Conservation (phyloP, 345 rosid species). For the Salix viminalis region DNA sequence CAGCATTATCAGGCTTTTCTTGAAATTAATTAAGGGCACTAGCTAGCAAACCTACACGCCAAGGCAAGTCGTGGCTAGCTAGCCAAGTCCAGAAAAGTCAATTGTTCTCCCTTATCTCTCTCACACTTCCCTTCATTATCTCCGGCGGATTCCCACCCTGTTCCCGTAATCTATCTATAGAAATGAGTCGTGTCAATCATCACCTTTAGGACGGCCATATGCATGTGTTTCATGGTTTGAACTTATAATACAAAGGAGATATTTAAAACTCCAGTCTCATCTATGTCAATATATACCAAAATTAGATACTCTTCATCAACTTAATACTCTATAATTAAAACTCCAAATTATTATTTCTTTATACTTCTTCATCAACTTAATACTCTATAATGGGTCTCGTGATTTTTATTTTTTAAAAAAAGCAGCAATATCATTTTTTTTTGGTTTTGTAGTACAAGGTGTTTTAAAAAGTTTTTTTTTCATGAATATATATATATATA, state of each 20-base stretch:
- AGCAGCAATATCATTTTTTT: too few species aligned
- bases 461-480: too few species aligned
- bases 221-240: not conserved
- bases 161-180: conserved; percentile 15
- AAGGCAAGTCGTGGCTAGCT: not conserved
- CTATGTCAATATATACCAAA: too few species aligned
- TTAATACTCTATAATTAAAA: not conserved
- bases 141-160: not conserved
- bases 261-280: not conserved
- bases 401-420: too few species aligned
- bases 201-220: conserved; percentile 5
- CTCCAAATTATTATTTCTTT: not conserved
- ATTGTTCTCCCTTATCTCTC: not conserved
- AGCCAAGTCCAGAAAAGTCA: too few species aligned
- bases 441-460: too few species aligned
- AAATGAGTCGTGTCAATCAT: conserved; percentile 8
- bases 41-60: not conserved
- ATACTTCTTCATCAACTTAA: not conserved
- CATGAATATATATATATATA: too few species aligned
- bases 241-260: not conserved
- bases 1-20: too few species aligned
- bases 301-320: not conserved
- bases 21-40: too few species aligned
- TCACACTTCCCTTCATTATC: not conserved
- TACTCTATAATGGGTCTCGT: not conserved